Evolutionary conservation across 805 yeast genomes (phyloP).

Genomic region (Candida yuanshanica): DNA sequence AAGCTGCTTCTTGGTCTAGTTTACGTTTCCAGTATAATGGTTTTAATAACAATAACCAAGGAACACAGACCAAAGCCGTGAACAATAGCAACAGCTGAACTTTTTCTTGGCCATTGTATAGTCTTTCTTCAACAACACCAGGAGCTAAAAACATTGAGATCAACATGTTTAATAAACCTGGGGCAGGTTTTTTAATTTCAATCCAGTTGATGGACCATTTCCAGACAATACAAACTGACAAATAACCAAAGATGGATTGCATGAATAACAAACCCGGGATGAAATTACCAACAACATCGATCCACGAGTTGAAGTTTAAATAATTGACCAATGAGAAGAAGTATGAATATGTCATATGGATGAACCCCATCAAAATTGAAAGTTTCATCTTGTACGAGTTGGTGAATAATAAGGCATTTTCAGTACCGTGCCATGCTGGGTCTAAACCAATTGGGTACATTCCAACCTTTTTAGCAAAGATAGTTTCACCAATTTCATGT

Average conservation of each 20-base stretch:
- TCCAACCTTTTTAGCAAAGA: conserved; percentile 61
- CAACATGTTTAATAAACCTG: conserved; percentile 90
- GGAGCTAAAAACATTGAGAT: conserved; percentile 95
- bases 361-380: conserved; percentile 89
- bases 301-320: conserved; percentile 55
- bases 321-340: conserved; percentile 81
- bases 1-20: conserved; percentile 29
- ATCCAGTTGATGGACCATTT: conserved; percentile 96
- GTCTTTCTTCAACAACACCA: conserved; percentile 75
- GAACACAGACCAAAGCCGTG: conserved; percentile 83
- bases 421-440: conserved; percentile 98
- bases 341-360: conserved; percentile 90
- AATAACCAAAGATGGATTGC: conserved; percentile 95
- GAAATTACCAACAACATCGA: conserved; percentile 90
- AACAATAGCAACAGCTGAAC: conserved; percentile 69
- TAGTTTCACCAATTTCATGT: conserved; percentile 56
- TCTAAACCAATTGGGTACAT: conserved; percentile 85
- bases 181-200: conserved; percentile 70
- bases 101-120: conserved; percentile 73
- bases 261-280: conserved; percentile 91
- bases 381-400: conserved; percentile 97
- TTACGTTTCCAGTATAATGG: conserved; percentile 66
- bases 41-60: conserved; percentile 84
- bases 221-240: conserved; percentile 79
- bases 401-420: conserved; percentile 81